Base-by-base conservation (phyloP, 805 yeast genomes). In the Lipomyces starkeyi region DNA sequence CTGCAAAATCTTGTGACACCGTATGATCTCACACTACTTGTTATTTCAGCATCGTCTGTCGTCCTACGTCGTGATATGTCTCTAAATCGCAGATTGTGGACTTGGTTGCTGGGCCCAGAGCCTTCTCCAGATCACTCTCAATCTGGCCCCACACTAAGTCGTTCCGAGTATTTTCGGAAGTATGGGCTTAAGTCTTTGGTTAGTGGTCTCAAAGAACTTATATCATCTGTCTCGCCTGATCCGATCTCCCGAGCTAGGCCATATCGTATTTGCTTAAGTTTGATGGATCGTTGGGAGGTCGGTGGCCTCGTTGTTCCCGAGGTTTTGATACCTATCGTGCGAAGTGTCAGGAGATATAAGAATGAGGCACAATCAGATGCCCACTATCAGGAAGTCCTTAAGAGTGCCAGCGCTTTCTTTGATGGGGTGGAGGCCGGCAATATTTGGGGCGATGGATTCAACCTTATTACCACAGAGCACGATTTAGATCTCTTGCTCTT, bases 271-370 rank as follows among this genome's bases (percentile, higher is more conserved):
- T 83, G 91, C 1, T 80, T 88, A 3, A 86, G 95, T 0, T 82
- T 93, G 2, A 86, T 93, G 88, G 98, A 95, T 75, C 86, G 92
- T 69, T 95, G 98, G 98, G 99, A 95, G 78, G 88, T 95, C 55
- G 96, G 97, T 13, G 86, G 88, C 11, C 77, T 84, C 14, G 80
- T 94, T 0, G 87, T 93, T 0, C 96, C 97, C 0, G 78, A 81
- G 32, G 77, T 93, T 7, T 85, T 95, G 58, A 78, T 86, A 0
- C 94, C 96, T 0, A 81, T 91, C 2, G 77, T 95, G 60, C 72
- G 78, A 63, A 81, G 86, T 3, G 83, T 88, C 2, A 81, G 81
- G 57, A 66, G 75, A 17, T 78, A 74, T 64, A 74, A 32, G 20
- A 67, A 71, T 57, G 74, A 71, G 55, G 75, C 70, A 65, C 67